phyloP scores from a whole-genome alignment of 306 rosid species.

The Lathyrus oleraceus region DNA sequence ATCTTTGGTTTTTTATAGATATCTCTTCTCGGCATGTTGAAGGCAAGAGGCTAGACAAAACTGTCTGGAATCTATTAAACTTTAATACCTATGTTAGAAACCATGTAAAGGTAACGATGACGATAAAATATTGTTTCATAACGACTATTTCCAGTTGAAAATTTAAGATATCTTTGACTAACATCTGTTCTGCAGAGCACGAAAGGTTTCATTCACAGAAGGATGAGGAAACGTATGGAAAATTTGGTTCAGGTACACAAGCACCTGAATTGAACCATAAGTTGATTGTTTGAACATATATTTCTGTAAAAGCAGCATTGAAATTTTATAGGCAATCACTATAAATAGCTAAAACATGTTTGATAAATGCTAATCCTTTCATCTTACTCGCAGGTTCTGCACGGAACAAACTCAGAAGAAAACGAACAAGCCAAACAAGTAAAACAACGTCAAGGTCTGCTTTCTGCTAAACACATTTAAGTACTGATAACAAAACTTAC shows the following conservation, averaged over 20 bases:
- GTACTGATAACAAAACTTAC: conserved; percentile 17
- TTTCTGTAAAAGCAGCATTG: not conserved
- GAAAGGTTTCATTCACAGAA: conserved; percentile 78
- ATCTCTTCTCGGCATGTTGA: conserved; percentile 62
- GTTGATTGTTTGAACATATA: conserved; percentile 2
- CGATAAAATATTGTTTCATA: not conserved
- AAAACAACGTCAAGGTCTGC: conserved; percentile 51
- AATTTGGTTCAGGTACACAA: conserved; percentile 64
- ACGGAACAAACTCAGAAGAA: conserved; percentile 48
- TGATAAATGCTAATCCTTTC: conserved; percentile 28
- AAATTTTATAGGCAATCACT: conserved; percentile 7
- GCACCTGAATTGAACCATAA: not conserved
- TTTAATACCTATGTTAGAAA: conserved; percentile 69
- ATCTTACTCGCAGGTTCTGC: conserved; percentile 56
- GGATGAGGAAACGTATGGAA: conserved; percentile 78
- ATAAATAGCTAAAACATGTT: conserved; percentile 20
- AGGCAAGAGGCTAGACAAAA: conserved; percentile 73
- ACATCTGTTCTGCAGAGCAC: conserved; percentile 53
- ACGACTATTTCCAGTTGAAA: not conserved
- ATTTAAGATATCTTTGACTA: conserved; percentile 26
- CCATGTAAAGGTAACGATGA: conserved; percentile 69
- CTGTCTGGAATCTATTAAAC: conserved; percentile 79
- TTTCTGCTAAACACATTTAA: conserved; percentile 28
- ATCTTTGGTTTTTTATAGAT: conserved; percentile 46
- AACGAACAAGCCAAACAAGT: conserved; percentile 29